These are phyloP conservation scores for Ilex asprella DNA, from an alignment of 257 asterid genomes.

Conservation along the genomic window DNA sequence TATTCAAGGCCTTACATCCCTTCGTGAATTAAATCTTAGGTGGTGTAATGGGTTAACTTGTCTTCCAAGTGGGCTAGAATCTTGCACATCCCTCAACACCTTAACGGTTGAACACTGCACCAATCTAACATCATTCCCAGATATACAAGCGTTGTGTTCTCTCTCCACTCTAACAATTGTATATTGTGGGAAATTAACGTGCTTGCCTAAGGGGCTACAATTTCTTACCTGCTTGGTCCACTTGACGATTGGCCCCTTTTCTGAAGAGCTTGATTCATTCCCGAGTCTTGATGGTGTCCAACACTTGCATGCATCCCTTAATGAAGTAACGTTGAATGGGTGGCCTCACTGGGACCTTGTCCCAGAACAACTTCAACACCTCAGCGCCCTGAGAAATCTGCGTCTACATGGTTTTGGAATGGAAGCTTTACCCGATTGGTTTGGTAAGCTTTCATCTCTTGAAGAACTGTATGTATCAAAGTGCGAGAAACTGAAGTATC, in stretches of 20 bases:
- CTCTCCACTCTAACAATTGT: neutral
- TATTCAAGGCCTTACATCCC: conserved; percentile 6
- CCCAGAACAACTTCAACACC: conserved; percentile 14
- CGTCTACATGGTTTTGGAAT: neutral
- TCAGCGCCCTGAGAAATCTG: neutral
- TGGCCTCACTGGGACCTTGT: conserved; percentile 5
- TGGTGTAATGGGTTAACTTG: conserved; percentile 7
- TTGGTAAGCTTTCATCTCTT: conserved; percentile 16
- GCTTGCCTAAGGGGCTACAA: conserved; percentile 1
- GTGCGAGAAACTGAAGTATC: conserved; percentile 4
- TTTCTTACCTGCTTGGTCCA: neutral
- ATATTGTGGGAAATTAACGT: conserved; percentile 10
- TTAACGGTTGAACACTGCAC: fast-evolving
- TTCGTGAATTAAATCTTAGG: neutral
- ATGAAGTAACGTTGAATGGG: fast-evolving
- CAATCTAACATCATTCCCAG: conserved; percentile 4
- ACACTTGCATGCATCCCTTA: neutral
- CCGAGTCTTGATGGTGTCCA: conserved; percentile 4
- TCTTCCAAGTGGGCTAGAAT: conserved; percentile 14
- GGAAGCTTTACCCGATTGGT: conserved; percentile 21
- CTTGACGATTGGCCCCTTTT: neutral
- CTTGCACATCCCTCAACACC: neutral
- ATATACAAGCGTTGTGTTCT: conserved; percentile 1
- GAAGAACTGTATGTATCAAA: fast-evolving
- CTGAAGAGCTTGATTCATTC: conserved; percentile 8